Evolutionary conservation across 2,329 filamentous ascomycete species (phyloP), one percentile per base, ranked within the genome.

Genomic region (Myriosclerotinia curreyana): DNA sequence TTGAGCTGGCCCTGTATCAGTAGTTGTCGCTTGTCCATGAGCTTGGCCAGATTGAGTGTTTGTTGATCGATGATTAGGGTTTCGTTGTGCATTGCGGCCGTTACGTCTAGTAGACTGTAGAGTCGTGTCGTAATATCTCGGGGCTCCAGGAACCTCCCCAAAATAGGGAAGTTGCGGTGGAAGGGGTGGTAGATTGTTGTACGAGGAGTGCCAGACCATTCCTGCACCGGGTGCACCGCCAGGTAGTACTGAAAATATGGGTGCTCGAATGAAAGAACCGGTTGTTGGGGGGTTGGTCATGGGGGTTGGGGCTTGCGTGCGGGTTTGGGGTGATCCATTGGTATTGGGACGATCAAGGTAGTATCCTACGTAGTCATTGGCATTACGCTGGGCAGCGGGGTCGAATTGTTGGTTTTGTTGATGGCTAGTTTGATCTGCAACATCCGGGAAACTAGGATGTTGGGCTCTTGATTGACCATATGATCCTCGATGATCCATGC

Each of bases 281-380:
- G 5, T 48, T 48, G 42, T 22, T 14, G 48, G 55, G 15, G 15
- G 31, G 15, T 48, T n/a, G n/a, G 42, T 17, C 28, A 25, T 48
- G 9, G 42, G n/a, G 14, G 20, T 28, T 36, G 31, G 8, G 12
- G 7, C 42, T 36, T 46, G 54, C 6, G 28, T 20, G 28, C n/a
- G 42, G 44, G 31, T 2, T 22, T 58, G 42, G 31, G 42, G n/a
- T 14, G 49, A 46, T 14, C 14, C 49, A 12, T 25, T 25, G 38
- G 36, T 34, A 56, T 56, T 48, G 36, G 14, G 14, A 3, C 9
- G 36, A 2, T 44, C 38, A 17, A 46, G 36, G 12, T 56, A 56
- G 28, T 56, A 56, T 14, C 49, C n/a, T 49, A 50, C 34, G 14
- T 60, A 60, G 15, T 51, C 51, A 9, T 52, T 22, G 15, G 46